These are phyloP conservation scores for Apiotrichum sp. DNA, from an alignment of 1,284 basidiomycete genomes.

Conservation along the genomic window DNA sequence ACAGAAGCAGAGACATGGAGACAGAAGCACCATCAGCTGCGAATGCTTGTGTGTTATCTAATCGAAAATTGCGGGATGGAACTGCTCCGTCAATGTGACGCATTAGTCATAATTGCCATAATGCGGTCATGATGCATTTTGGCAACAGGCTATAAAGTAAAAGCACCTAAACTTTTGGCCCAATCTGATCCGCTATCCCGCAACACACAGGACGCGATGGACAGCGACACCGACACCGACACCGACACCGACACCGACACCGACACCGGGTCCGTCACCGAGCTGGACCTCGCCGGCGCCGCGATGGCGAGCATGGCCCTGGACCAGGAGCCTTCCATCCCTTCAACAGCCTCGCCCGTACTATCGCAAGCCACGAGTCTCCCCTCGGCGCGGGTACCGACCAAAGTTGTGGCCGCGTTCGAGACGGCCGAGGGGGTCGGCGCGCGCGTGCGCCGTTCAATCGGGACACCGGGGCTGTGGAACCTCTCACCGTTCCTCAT, in stretches of 20 bases:
- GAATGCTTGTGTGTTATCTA: too few species aligned
- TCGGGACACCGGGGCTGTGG: slow-evolving; percentile 66
- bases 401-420: slow-evolving; percentile 64
- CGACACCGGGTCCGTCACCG: background rate
- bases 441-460: slow-evolving; percentile 75
- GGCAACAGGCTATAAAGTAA: background rate
- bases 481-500: slow-evolving; percentile 89
- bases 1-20: too few species aligned
- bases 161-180: too few species aligned
- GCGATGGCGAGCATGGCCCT: background rate
- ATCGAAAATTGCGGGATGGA: too few species aligned
- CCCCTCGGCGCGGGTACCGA: slow-evolving; percentile 56
- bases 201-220: too few species aligned
- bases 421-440: slow-evolving; percentile 86
- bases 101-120: too few species aligned
- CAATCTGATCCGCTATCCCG: too few species aligned
- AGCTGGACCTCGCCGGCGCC: background rate
- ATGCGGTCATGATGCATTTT: background rate
- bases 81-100: too few species aligned
- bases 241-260: too few species aligned
- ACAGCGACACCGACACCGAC: too few species aligned
- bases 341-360: background rate
- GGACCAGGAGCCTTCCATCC: background rate
- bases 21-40: too few species aligned
- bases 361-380: background rate